phyloP scores from a whole-genome alignment of 1,139 yeast species.

The Yamadazyma blattariae region DNA sequence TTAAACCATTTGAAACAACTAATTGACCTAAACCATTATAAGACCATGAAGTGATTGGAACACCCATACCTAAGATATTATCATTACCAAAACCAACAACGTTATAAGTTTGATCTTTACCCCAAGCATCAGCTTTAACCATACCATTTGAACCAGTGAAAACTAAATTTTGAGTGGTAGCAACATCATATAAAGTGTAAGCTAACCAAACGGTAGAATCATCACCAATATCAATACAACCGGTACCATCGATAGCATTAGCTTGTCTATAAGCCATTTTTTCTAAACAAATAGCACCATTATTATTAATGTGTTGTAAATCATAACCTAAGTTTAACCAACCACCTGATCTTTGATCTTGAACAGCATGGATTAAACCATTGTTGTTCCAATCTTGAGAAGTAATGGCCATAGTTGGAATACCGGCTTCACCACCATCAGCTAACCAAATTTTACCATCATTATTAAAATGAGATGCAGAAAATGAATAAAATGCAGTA shows the following conservation, averaged over 20 bases:
- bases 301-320: conserved; percentile 10
- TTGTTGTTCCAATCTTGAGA: conserved; percentile 9
- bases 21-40: conserved; percentile 8
- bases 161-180: conserved; percentile 10
- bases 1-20: conserved; percentile 47
- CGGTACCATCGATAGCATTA: conserved; percentile 13
- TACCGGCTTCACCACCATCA: conserved; percentile 13
- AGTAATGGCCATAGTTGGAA: conserved; percentile 12
- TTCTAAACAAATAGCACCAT: conserved; percentile 17
- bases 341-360: conserved; percentile 11
- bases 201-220: conserved; percentile 13
- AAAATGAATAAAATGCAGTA: conserved; percentile 18
- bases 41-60: conserved; percentile 7
- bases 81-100: conserved; percentile 18
- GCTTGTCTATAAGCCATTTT: conserved; percentile 14
- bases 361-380: conserved; percentile 12
- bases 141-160: conserved; percentile 8
- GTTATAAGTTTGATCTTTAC: conserved; percentile 8
- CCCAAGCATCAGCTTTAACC: conserved; percentile 12
- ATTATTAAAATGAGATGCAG: conserved; percentile 11
- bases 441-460: conserved; percentile 13
- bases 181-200: conserved; percentile 7
- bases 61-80: conserved; percentile 14
- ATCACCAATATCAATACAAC: conserved; percentile 17
- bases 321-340: conserved; percentile 13